A percentile compares a stretch with the other conserved stretches of the same genome.
Conservation (phyloP, 139 green algal species). For the Tetradesmus lagerheimii region DNA sequence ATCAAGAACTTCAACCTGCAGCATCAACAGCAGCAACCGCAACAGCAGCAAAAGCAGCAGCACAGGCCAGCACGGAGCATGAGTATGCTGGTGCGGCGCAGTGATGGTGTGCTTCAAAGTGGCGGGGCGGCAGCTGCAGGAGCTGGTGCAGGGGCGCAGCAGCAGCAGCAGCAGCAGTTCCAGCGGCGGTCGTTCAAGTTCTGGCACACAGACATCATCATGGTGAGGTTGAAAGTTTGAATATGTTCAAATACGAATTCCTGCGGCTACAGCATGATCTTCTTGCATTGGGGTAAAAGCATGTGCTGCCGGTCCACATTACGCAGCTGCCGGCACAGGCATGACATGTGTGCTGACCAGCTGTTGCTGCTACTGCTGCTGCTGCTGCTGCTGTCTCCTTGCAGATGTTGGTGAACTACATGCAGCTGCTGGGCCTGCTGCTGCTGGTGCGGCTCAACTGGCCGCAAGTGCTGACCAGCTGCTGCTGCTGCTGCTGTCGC, state of each 20-base stretch:
- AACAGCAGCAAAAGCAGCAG: background rate
- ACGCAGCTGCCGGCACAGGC: too few relatives aligned
- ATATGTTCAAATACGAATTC: too few relatives aligned
- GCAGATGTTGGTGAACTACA: slow-evolving; percentile 36
- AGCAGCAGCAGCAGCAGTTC: background rate
- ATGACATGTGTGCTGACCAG: too few relatives aligned
- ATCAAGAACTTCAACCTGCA: background rate
- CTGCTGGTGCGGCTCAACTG: slow-evolving; percentile 16
- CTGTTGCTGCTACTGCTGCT: background rate
- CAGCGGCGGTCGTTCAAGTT: slow-evolving; percentile 25
- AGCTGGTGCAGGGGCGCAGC: background rate
- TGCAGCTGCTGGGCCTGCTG: slow-evolving; percentile 45
- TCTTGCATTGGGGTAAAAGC: too few relatives aligned
- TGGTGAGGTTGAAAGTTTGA: background rate
- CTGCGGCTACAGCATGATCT: too few relatives aligned
- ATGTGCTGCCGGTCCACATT: too few relatives aligned
- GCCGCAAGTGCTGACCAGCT: background rate
- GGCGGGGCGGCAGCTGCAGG: background rate
- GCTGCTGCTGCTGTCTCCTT: background rate
- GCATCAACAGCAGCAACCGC: background rate
- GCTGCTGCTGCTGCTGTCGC: background rate
- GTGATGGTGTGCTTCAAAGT: background rate
- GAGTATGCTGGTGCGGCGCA: background rate
- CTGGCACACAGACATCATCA: slow-evolving; percentile 21
- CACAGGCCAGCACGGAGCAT: background rate